phyloP scores from a whole-genome alignment of 2,329 filamentous ascomycete genomes.

The Exophiala phaeomuriformis region DNA sequence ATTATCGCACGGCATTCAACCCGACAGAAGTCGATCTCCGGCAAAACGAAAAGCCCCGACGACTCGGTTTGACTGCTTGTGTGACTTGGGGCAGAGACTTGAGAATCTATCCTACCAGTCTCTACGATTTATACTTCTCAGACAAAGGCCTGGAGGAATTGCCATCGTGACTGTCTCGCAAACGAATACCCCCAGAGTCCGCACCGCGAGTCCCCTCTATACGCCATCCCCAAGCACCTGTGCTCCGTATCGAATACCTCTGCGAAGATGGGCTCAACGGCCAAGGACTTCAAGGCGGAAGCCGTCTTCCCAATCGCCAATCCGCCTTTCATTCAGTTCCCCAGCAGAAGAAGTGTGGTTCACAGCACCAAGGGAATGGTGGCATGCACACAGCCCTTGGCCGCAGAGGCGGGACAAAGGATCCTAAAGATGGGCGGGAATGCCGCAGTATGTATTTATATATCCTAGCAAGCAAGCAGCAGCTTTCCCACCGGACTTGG shows the following conservation, averaged over 20 bases:
- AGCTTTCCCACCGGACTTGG: background rate
- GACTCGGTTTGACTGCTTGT: background rate
- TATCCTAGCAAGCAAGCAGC: background rate
- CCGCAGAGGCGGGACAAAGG: slow-evolving; percentile 77
- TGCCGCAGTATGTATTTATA: slow-evolving; percentile 62
- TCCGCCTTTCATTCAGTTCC: slow-evolving; percentile 51
- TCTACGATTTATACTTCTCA: background rate
- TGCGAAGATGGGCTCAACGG: slow-evolving; percentile 16
- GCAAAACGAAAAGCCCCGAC: background rate
- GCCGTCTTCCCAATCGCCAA: slow-evolving; percentile 46
- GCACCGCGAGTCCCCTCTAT: too few species aligned
- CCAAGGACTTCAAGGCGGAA: slow-evolving; percentile 29
- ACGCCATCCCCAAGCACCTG: background rate
- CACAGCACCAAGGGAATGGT: slow-evolving; percentile 91
- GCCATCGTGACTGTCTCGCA: too few species aligned
- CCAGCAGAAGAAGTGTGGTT: slow-evolving; percentile 81
- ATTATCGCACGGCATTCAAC: background rate
- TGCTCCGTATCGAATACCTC: background rate
- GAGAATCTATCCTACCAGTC: background rate
- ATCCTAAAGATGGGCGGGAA: slow-evolving; percentile 85
- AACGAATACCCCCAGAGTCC: too few species aligned
- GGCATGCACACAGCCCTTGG: slow-evolving; percentile 80
- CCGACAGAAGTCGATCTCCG: background rate
- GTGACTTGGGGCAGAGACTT: background rate
- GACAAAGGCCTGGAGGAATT: too few species aligned